Conservation (phyloP, 75 land plant genomes). For the Picea sitchensis region DNA sequence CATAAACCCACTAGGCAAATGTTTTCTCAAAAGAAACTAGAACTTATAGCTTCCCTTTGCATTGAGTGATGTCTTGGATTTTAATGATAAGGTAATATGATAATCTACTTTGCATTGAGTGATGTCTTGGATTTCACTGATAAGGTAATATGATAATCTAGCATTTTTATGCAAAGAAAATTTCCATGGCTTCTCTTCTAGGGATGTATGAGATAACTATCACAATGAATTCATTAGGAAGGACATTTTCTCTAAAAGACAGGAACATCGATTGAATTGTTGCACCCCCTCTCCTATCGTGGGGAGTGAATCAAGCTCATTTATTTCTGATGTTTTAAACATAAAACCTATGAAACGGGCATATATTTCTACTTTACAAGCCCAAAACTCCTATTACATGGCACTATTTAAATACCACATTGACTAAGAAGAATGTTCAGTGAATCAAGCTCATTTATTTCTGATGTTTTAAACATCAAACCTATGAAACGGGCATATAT, state of each 20-base stretch:
- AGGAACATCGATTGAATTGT: conserved; percentile 63
- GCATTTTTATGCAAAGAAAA: conserved; percentile 72
- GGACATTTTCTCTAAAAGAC: conserved; percentile 93
- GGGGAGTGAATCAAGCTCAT: no score
- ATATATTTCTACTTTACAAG: conserved; percentile 66
- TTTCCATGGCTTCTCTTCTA: conserved; percentile 87
- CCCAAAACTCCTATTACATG: conserved; percentile 82
- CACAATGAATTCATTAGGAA: conserved; percentile 93
- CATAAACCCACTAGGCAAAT: conserved; percentile 98
- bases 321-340: conserved; percentile 79
- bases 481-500: conserved; percentile 88
- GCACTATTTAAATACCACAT: conserved; percentile 68
- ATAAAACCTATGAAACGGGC: conserved; percentile 91
- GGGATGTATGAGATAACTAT: conserved; percentile 95
- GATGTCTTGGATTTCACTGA: no score
- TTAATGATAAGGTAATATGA: conserved; percentile 69
- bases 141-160: conserved; percentile 58
- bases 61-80: conserved; percentile 77
- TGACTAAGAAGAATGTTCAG: conserved; percentile 67
- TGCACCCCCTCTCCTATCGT: no score
- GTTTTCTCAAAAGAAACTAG: conserved; percentile 81
- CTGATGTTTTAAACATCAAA: conserved; percentile 90
- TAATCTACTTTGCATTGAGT: no score
- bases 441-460: conserved; percentile 14
- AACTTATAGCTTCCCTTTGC: conserved; percentile 85